Base-by-base conservation (phyloP, 106 monocot species). In the Apostasia shenzhenica region DNA sequence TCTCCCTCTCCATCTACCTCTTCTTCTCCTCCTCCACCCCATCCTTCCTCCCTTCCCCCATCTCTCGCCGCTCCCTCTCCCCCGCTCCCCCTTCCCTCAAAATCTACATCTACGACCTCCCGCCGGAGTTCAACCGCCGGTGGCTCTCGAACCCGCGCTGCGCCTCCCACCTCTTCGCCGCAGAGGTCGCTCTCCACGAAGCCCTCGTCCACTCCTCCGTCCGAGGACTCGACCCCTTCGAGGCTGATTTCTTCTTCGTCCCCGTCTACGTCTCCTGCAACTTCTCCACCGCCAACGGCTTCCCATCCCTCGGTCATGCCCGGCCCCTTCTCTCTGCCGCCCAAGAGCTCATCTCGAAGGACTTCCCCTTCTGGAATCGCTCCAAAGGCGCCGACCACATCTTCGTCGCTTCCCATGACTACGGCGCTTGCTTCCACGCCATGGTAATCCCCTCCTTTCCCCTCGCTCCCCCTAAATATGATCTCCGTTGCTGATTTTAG, bases 251-350 rank as follows among this genome's bases (percentile, higher is more conserved):
- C 73, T 92, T 97, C 87, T 85, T 89, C 73, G 83, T 92, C 72
- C 92, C 97, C 41, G 89, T 90, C 63, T 97, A 97, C 71, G 89
- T 97, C 57, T 89, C 97, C 72, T 92, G 97, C 89, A 92, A 97
- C 74, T 97, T 97, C 76, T 79, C 79, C 72, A 92, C 92, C 9
- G 4, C 66, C 47, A 97, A 86, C 45, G 97, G 92, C 4, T 89
- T 92, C 84, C 92, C 97, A 48, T 74, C 86, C 4, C 78, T 92
- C 48, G 47, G 69, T 61, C 92, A 89, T 68, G 97, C 92, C 1
- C 78, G 83, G 8, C 65, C 79, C 1, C 76, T 90, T 6, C 76
- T 97, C 53, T 55, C 78, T 69, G 77, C 83, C 42, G 82, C 92
- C 54, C 76, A 92, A 7, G 37, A 55, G 37, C 57, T 72, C 65